Evolutionary conservation across 2,329 filamentous ascomycete genomes (phyloP).

Genomic region (Talaromyces sp.): DNA sequence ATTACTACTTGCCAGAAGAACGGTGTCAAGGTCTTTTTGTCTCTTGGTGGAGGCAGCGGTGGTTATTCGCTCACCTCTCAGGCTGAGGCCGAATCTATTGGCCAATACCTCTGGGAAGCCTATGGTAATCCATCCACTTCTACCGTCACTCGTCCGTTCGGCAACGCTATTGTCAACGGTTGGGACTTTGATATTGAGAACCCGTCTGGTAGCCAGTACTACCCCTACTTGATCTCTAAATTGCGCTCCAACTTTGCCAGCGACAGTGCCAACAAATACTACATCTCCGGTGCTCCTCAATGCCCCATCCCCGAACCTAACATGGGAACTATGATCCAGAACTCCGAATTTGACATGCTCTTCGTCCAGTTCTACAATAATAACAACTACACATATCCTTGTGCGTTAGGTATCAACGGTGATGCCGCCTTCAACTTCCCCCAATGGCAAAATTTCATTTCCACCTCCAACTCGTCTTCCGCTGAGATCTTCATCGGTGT

Average conservation of each 20-base stretch:
- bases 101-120: slow-evolving; percentile 40
- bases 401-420: slow-evolving; percentile 11
- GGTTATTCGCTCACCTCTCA: slow-evolving; percentile 34
- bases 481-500: slow-evolving; percentile 56
- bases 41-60: slow-evolving; percentile 44
- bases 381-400: slow-evolving; percentile 39
- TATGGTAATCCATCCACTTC: slow-evolving; percentile 42
- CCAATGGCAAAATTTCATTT: slow-evolving; percentile 43
- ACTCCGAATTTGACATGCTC: slow-evolving; percentile 50
- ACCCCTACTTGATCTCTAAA: slow-evolving; percentile 44
- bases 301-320: slow-evolving; percentile 49
- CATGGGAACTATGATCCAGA: slow-evolving; percentile 43
- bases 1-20: slow-evolving; percentile 44
- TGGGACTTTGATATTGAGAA: slow-evolving; percentile 53
- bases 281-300: slow-evolving; percentile 53
- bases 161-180: slow-evolving; percentile 48
- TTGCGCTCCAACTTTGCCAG: slow-evolving; percentile 43
- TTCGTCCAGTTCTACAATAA: slow-evolving; percentile 59
- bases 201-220: slow-evolving; percentile 28
- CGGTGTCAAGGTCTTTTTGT: slow-evolving; percentile 47
- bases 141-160: slow-evolving; percentile 47
- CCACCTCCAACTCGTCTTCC: slow-evolving; percentile 36
- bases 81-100: slow-evolving; percentile 41
- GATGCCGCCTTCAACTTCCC: slow-evolving; percentile 36
- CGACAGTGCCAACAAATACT: slow-evolving; percentile 40